Evolutionary conservation across 2,329 filamentous ascomycete species (phyloP).

Genomic region (Xylaria sp.): DNA sequence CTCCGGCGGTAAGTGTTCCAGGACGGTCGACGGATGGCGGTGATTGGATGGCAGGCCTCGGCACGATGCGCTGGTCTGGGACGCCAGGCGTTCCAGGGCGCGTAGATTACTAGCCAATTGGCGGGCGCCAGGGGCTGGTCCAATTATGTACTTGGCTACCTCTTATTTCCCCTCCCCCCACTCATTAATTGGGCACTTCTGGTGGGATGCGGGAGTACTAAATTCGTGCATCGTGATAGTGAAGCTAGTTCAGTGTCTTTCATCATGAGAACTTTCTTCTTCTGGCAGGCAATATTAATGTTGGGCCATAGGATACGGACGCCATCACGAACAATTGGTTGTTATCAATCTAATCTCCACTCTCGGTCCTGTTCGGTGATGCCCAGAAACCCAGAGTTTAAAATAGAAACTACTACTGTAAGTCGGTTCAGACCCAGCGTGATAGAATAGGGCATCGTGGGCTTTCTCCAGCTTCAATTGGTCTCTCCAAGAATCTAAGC

Average conservation of each 20-base stretch:
- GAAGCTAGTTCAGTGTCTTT: neutral
- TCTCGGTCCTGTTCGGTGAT: constrained; percentile 11
- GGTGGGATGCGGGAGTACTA: neutral
- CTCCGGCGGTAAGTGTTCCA: constrained; percentile 58
- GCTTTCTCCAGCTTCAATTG: constrained; percentile 33
- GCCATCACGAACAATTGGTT: neutral
- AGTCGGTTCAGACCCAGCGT: constrained; percentile 12
- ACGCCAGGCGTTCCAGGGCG: constrained; percentile 56
- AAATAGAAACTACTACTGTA: constrained; percentile 16
- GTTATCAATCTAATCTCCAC: neutral
- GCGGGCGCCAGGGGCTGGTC: neutral
- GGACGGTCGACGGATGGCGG: constrained; percentile 42
- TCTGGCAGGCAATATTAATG: neutral
- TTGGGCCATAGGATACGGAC: neutral
- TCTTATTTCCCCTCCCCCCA: constrained; percentile 5
- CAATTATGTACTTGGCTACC: neutral
- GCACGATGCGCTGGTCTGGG: constrained; percentile 48
- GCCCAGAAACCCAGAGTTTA: constrained; percentile 20
- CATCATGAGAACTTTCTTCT: constrained; percentile 1
- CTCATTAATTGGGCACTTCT: neutral
- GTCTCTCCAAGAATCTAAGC: constrained; percentile 34
- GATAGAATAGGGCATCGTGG: constrained; percentile 20
- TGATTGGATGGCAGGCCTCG: constrained; percentile 54
- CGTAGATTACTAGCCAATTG: constrained; percentile 49
- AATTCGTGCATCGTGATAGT: neutral